Evolutionary conservation across 441 rosid species (phyloP).

Genomic region (Populus hybrid): DNA sequence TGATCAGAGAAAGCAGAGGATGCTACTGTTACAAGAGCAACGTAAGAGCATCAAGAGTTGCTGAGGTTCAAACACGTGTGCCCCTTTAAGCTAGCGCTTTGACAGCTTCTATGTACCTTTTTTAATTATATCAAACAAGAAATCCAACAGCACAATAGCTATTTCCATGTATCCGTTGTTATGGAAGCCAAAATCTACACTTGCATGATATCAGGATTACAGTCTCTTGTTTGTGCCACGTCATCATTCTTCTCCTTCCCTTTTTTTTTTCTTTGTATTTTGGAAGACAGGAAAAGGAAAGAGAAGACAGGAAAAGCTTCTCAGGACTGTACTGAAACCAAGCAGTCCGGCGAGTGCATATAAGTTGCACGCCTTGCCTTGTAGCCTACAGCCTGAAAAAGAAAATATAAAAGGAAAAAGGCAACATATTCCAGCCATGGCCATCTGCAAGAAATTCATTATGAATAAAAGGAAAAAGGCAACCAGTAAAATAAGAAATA

Average conservation of each 20-base stretch:
- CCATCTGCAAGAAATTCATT: too few relatives aligned
- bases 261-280: not conserved
- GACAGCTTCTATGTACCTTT: not conserved
- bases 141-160: too few relatives aligned
- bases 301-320: not conserved
- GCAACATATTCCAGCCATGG: too few relatives aligned
- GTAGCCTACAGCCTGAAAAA: conserved; percentile 45
- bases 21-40: too few relatives aligned
- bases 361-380: conserved; percentile 7
- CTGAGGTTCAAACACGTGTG: too few relatives aligned
- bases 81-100: too few relatives aligned
- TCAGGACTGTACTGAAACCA: not conserved
- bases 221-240: not conserved
- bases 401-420: not conserved
- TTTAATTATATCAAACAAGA: not conserved
- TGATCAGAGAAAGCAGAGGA: too few relatives aligned
- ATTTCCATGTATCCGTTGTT: not conserved
- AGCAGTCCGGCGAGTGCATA: not conserved
- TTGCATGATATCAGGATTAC: not conserved
- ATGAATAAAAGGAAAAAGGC: too few relatives aligned
- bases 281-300: not conserved
- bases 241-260: not conserved
- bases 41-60: too few relatives aligned
- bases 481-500: too few relatives aligned
- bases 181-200: not conserved